Evolutionary conservation across 768 basidiomycete species (phyloP), one percentile per base, ranked within the genome.

Genomic region (Hirschioporus abietinus): DNA sequence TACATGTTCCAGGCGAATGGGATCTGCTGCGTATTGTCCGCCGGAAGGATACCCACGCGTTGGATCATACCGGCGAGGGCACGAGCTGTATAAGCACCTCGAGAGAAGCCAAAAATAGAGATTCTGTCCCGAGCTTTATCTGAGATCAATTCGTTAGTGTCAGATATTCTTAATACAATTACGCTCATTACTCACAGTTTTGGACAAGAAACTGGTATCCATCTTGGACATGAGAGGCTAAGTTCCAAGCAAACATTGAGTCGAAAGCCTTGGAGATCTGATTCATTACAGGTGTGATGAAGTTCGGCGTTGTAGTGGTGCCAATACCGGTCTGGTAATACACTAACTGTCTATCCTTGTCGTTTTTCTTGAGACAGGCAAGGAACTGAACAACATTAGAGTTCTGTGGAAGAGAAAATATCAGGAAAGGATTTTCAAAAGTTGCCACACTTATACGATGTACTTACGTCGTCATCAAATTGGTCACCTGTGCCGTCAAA

Each of bases 401-500:
- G 66, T 72, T 69, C 66, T 72, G 10, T 15, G 24, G 17, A 30
- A 24, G 5, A 1, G 23, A 7, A 58, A 9, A 8, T 8, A 24
- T n/a, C 18, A 57, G 27, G 23, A 24, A 23, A 26, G 57, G 9
- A 20, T 1, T 20, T 8, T 23, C 7, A 1, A 24, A 59, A 64
- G 42, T 20, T 18, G 27, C n/a, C n/a, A 27, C n/a, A 30, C n/a
- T 64, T n/a, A n/a, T n/a, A n/a, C n/a, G n/a, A n/a, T n/a, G n/a
- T n/a, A n/a, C 65, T 64, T 18, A 57, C 65, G 30, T 63, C 62
- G 24, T 63, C 62, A 35, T 63, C 59, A 59, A 65, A 65, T 52
- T 65, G 25, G 35, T 65, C 36, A 24, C 65, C 65, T 24, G 85
- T 86, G 1, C 86, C 85, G 72, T 87, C 86, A 68, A 87, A 86